These are phyloP conservation scores for Medicago ruthenica DNA, from an alignment of 306 rosid genomes.

Conservation along the genomic window DNA sequence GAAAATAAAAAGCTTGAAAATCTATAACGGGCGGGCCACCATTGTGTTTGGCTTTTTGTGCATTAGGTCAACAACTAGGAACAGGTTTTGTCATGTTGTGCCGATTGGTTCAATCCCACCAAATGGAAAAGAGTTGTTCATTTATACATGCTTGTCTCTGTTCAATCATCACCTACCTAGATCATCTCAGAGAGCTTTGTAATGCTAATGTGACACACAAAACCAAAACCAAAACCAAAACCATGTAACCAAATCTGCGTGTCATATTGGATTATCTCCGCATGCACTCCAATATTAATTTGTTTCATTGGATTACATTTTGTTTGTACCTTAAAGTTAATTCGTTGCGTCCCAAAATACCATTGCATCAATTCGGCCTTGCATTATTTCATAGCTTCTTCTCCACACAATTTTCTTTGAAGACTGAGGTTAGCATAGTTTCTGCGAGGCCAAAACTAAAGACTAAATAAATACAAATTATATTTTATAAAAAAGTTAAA, in stretches of 20 bases:
- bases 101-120: conserved; percentile 58
- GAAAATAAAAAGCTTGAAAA: conserved; percentile 11
- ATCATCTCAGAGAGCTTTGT: not conserved
- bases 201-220: conserved; percentile 15
- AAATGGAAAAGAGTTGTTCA: conserved; percentile 14
- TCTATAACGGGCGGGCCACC: conserved; percentile 61
- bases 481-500: too few species aligned
- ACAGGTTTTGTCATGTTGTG: conserved; percentile 64
- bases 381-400: too few species aligned
- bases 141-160: conserved; percentile 12
- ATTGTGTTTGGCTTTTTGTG: conserved; percentile 60
- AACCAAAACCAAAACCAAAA: conserved; percentile 12
- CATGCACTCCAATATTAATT: not conserved
- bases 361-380: not conserved
- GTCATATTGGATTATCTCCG: not conserved
- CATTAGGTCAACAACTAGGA: conserved; percentile 81
- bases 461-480: too few species aligned
- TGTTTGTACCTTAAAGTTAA: not conserved
- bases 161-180: conserved; percentile 10
- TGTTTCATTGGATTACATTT: not conserved
- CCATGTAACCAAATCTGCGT: not conserved
- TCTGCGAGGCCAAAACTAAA: too few species aligned
- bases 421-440: too few species aligned
- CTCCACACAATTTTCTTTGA: too few species aligned
- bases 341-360: not conserved